Evolutionary conservation across 73 alveolate genomes (phyloP).

Genomic region (Paramecium primaurelia): DNA sequence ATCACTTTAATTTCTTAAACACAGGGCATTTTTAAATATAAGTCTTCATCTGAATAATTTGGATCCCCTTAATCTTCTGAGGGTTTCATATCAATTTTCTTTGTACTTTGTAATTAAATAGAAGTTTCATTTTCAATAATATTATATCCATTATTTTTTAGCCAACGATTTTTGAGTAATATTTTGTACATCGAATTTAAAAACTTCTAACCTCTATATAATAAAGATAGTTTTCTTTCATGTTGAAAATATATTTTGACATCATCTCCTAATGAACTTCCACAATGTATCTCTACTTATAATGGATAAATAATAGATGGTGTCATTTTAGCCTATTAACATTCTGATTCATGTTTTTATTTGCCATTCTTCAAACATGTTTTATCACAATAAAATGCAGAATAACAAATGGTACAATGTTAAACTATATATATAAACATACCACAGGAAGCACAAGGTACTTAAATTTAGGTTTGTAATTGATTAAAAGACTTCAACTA

Average conservation of each 20-base stretch:
- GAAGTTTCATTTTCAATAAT: conserved; percentile 43
- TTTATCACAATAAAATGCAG: conserved; percentile 65
- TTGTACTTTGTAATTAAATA: background rate
- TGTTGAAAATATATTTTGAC: conserved; percentile 42
- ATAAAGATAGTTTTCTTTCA: conserved; percentile 25
- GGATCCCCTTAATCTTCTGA: conserved; percentile 48
- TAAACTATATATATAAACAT: conserved; percentile 52
- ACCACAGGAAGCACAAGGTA: conserved; percentile 63
- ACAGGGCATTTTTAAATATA: conserved; percentile 59
- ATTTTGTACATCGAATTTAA: conserved; percentile 44
- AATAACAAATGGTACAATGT: conserved; percentile 47
- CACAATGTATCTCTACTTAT: conserved; percentile 60
- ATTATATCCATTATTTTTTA: conserved; percentile 53
- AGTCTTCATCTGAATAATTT: conserved; percentile 52
- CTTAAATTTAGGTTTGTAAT: conserved; percentile 53
- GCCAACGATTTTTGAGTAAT: conserved; percentile 56
- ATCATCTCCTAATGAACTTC: conserved; percentile 59
- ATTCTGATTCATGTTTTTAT: conserved; percentile 57
- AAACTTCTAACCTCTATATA: conserved; percentile 57
- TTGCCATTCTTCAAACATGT: conserved; percentile 59
- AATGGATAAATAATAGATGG: conserved; percentile 57
- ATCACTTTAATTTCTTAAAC: conserved; percentile 57
- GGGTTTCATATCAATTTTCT: conserved; percentile 21
- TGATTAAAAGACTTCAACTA: conserved; percentile 58
- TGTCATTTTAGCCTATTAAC: conserved; percentile 38